These are phyloP conservation scores for Tylopilus plumbeoviolaceoides DNA, from an alignment of 768 basidiomycete species.

Conservation along the genomic window DNA sequence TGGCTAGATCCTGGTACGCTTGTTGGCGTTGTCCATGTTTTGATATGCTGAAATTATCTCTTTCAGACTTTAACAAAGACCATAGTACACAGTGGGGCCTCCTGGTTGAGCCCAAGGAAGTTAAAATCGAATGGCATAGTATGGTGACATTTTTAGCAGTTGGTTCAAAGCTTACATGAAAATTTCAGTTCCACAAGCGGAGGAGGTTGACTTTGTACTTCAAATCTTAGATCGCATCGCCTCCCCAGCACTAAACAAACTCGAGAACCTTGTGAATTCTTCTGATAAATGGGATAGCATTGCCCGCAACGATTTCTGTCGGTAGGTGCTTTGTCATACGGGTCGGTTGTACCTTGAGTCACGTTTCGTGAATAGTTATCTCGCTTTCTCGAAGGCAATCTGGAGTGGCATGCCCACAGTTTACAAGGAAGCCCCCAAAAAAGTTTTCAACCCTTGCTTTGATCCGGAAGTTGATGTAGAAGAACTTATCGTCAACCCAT, in stretches of 20 bases:
- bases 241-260: constrained; percentile 58
- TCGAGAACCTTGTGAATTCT: constrained; percentile 57
- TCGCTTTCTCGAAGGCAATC: constrained; percentile 69
- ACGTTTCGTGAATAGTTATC: constrained; percentile 41
- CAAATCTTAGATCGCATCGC: constrained; percentile 71
- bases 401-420: constrained; percentile 77
- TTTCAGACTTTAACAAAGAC: constrained; percentile 54
- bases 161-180: constrained; percentile 11
- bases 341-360: neutral
- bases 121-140: constrained; percentile 89
- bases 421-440: constrained; percentile 52
- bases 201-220: constrained; percentile 77
- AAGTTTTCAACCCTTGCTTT: constrained; percentile 52
- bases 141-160: constrained; percentile 1
- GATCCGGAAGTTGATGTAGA: constrained; percentile 61
- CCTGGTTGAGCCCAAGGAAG: constrained; percentile 71
- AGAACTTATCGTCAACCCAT: constrained; percentile 62
- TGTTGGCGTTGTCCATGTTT: constrained; percentile 1
- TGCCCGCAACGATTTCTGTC: constrained; percentile 79
- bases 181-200: constrained; percentile 39
- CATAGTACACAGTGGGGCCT: constrained; percentile 78
- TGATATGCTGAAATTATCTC: neutral
- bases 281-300: constrained; percentile 60
- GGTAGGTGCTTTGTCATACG: constrained; percentile 38
- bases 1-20: constrained; percentile 72